Evolutionary conservation across 305 asterid genomes (phyloP), one percentile per base, ranked within the genome.

Genomic region (Fraxinus velutina): DNA sequence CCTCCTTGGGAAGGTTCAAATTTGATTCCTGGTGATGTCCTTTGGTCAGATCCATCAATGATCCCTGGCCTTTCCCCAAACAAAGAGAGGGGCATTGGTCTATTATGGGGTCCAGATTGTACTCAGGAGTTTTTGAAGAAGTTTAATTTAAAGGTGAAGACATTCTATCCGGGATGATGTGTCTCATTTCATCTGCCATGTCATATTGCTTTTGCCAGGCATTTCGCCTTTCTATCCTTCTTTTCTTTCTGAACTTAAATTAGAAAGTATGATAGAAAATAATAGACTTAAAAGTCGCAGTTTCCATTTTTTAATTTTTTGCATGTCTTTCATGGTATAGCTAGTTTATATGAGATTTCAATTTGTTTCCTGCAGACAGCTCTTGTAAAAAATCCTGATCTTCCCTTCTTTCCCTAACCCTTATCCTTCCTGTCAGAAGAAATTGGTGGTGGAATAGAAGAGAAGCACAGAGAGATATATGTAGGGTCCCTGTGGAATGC

Each of bases 21-120:
- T 85, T 81, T 95, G 92, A 95, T 95, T 79, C 98, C 99, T n/a
- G 99, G 99, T 80, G 99, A 95, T 78, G 93, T 95, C 72, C 87
- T 95, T 55, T 95, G 99, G 99, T 95, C 99, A 30, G 98, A 95
- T 86, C 99, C 99, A 29, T 92, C 97, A 32, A 90, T 92, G 95
- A 81, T 6, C 47, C 90, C 93, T 21, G 98, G 99, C 80, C 97
- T 95, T 87, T 90, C 97, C 36, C 97, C 97, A 27, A 94, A 93
- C 81, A 89, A 84, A 24, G 98, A 94, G 88, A 89, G 98, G 82
- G 99, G 98, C 73, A 92, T 94, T 78, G 99, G 99, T 84, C 96
- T 95, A 76, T 78, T 95, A 88, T 95, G 94, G 94, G 98, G 97
- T 81, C 97, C 97, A 5, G 98, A 95, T 87, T 92, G 97, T 82